Percentiles rank a stretch among this genome's conserved stretches.
These are phyloP conservation scores for Candida succiphila DNA, from an alignment of 805 yeast genomes.

Conservation along the genomic window DNA sequence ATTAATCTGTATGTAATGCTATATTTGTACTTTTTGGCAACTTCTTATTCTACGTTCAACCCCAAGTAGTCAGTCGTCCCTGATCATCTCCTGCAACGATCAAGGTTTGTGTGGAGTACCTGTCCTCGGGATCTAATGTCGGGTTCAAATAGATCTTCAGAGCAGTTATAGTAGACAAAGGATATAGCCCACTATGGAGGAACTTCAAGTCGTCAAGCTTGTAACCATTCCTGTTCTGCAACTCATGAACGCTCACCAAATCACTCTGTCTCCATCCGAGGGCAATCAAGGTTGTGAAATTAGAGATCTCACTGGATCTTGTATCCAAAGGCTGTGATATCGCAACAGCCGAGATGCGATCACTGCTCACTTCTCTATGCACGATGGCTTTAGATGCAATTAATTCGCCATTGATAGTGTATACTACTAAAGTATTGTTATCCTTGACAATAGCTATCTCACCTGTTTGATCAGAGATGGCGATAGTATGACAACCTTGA, in stretches of 20 bases:
- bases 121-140: slow-evolving; percentile 24
- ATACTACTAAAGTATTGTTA: slow-evolving; percentile 21
- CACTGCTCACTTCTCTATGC: too few species aligned
- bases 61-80: slow-evolving; percentile 44
- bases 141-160: slow-evolving; percentile 24
- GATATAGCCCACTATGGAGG: slow-evolving; percentile 7
- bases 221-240: slow-evolving; percentile 14
- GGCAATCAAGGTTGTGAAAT: slow-evolving; percentile 22
- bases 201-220: slow-evolving; percentile 16
- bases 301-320: slow-evolving; percentile 30
- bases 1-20: not conserved
- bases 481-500: slow-evolving; percentile 18
- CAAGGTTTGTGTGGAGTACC: slow-evolving; percentile 19
- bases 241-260: slow-evolving; percentile 16
- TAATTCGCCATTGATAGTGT: slow-evolving; percentile 44
- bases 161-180: slow-evolving; percentile 14
- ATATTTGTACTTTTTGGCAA: too few species aligned
- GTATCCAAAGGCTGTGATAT: not conserved
- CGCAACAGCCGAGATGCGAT: too few species aligned
- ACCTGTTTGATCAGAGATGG: slow-evolving; percentile 49
- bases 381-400: too few species aligned
- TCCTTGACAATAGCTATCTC: slow-evolving; percentile 30
- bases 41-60: too few species aligned
- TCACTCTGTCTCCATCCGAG: slow-evolving; percentile 22
- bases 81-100: slow-evolving; percentile 43